These are phyloP conservation scores for Leptographium radiaticola DNA, from an alignment of 2,329 filamentous ascomycete genomes.

Conservation along the genomic window DNA sequence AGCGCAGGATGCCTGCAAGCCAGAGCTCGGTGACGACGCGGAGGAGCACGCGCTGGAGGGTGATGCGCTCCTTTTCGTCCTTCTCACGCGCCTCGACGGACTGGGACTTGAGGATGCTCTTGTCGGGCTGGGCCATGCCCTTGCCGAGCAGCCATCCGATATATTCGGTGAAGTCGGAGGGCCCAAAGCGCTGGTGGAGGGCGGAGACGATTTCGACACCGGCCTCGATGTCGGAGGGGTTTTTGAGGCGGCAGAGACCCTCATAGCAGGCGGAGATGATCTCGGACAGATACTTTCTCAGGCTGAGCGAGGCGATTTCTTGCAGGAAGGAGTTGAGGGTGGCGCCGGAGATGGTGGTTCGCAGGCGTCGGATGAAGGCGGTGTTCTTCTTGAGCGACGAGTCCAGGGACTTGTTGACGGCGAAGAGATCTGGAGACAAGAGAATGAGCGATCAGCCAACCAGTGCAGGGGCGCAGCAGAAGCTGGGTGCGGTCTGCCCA, in stretches of 20 bases:
- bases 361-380: slow-evolving; percentile 90
- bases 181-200: slow-evolving; percentile 90
- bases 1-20: slow-evolving; percentile 80
- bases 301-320: slow-evolving; percentile 78
- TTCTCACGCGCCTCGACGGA: slow-evolving; percentile 74
- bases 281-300: slow-evolving; percentile 94
- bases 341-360: slow-evolving; percentile 72
- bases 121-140: slow-evolving; percentile 83
- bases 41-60: slow-evolving; percentile 72
- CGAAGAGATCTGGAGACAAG: slow-evolving; percentile 54
- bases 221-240: slow-evolving; percentile 79
- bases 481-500: slow-evolving; percentile 23
- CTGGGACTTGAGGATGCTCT: slow-evolving; percentile 64
- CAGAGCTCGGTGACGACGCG: slow-evolving; percentile 91
- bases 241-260: slow-evolving; percentile 82
- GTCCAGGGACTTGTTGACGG: slow-evolving; percentile 68
- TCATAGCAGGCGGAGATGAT: slow-evolving; percentile 94
- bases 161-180: slow-evolving; percentile 78
- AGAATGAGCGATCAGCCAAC: slow-evolving; percentile 4
- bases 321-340: slow-evolving; percentile 74
- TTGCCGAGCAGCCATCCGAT: slow-evolving; percentile 87
- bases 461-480: not conserved
- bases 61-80: slow-evolving; percentile 87
- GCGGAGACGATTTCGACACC: slow-evolving; percentile 89
- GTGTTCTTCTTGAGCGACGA: slow-evolving; percentile 97